Percentiles rank a stretch among this genome's conserved stretches.
Evolutionary conservation across 306 rosid species (phyloP).

Genomic region (Vigna nakashimae): DNA sequence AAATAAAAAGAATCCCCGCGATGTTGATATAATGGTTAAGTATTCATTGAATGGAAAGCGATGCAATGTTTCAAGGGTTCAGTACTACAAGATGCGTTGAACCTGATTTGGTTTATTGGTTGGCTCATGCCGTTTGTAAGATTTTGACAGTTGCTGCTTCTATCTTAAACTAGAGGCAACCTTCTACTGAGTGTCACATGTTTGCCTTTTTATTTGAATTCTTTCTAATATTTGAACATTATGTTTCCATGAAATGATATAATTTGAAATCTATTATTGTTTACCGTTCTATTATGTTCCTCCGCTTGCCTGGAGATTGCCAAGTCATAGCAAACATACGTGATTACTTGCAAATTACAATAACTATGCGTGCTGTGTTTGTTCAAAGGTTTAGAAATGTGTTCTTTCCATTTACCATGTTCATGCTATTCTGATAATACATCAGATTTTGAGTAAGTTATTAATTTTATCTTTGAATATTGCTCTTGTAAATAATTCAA

Average conservation of each 20-base stretch:
- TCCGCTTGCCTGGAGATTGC: background rate
- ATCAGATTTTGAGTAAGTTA: too few species aligned
- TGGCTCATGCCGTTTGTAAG: background rate
- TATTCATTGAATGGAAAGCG: slow-evolving; percentile 79
- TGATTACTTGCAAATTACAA: background rate
- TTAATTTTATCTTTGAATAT: too few species aligned
- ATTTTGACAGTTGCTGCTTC: slow-evolving; percentile 46
- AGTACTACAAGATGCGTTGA: slow-evolving; percentile 88
- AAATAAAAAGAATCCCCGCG: slow-evolving; percentile 87
- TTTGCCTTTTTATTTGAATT: slow-evolving; percentile 41
- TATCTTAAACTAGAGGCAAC: slow-evolving; percentile 18
- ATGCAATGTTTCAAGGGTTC: slow-evolving; percentile 67
- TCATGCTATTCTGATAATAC: background rate
- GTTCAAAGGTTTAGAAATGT: too few species aligned
- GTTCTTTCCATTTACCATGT: background rate
- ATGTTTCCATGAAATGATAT: slow-evolving; percentile 44
- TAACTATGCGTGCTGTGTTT: too few species aligned
- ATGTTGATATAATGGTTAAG: slow-evolving; percentile 85
- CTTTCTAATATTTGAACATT: slow-evolving; percentile 39
- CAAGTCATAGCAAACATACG: too few species aligned
- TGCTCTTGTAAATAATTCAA: too few species aligned
- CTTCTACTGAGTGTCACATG: slow-evolving; percentile 15
- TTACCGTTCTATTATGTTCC: background rate
- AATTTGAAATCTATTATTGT: slow-evolving; percentile 45
- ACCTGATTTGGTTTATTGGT: background rate